A percentile compares a stretch with the other conserved stretches of the same genome.
Conservation (phyloP, 164 flowering plant genomes). For the Magnolia sinica region DNA sequence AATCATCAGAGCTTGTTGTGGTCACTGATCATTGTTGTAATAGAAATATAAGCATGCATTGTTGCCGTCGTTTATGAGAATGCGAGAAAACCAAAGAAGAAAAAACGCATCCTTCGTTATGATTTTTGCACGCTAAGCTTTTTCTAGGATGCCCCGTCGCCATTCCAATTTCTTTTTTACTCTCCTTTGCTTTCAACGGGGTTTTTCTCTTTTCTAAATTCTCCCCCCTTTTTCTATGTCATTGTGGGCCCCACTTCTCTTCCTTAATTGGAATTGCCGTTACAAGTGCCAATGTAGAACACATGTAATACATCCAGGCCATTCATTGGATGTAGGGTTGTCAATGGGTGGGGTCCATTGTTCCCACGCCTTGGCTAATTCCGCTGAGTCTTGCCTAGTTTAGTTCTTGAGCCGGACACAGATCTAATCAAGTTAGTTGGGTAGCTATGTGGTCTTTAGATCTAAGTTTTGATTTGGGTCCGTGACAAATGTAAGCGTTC, state of each 20-base stretch:
- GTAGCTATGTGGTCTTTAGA: no score
- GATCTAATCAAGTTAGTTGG: no score
- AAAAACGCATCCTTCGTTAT: background rate
- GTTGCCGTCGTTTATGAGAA: background rate
- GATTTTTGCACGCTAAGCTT: constrained; percentile 11
- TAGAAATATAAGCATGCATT: background rate
- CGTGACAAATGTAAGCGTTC: no score
- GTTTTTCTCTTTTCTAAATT: constrained; percentile 4
- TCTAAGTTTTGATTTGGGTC: no score
- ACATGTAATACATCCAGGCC: no score
- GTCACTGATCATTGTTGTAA: background rate
- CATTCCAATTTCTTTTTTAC: background rate
- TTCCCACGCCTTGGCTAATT: no score
- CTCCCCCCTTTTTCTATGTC: background rate
- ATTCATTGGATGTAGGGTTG: no score
- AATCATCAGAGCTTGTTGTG: background rate
- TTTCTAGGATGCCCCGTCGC: constrained; percentile 9
- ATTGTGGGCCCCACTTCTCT: background rate
- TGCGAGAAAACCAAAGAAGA: background rate
- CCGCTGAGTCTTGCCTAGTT: no score
- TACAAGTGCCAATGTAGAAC: no score
- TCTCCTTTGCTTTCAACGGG: constrained; percentile 9
- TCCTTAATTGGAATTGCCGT: background rate
- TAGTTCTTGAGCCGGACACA: no score
- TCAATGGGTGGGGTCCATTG: no score